phyloP scores from a whole-genome alignment of 768 basidiomycete species.

The Coprinopsis marcescibilis region DNA sequence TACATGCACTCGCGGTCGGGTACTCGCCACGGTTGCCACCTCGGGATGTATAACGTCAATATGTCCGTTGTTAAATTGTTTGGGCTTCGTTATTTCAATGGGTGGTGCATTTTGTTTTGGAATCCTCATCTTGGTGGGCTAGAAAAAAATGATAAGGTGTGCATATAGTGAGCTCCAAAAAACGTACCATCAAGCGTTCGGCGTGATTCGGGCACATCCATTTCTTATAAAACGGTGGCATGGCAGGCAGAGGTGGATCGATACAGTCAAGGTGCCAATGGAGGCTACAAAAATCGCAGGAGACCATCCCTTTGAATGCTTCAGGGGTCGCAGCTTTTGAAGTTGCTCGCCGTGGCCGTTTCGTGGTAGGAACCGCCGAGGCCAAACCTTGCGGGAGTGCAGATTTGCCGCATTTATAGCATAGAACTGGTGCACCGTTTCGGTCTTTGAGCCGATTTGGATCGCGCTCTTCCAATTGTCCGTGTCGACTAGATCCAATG shows the following conservation, averaged over 20 bases:
- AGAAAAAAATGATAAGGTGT: constrained; percentile 18
- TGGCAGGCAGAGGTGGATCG: constrained; percentile 78
- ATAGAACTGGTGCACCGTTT: constrained; percentile 78
- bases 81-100: constrained; percentile 70
- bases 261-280: constrained; percentile 98
- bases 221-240: constrained; percentile 85
- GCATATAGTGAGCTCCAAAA: not conserved
- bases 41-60: constrained; percentile 80
- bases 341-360: constrained; percentile 48
- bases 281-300: constrained; percentile 91
- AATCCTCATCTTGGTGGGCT: constrained; percentile 78
- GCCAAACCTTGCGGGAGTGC: constrained; percentile 55
- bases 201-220: constrained; percentile 99
- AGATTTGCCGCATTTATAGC: constrained; percentile 84
- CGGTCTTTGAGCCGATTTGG: constrained; percentile 81
- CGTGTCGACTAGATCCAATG: constrained; percentile 55
- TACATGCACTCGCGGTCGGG: constrained; percentile 42
- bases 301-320: constrained; percentile 71
- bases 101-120: constrained; percentile 63
- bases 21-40: constrained; percentile 32
- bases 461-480: constrained; percentile 89
- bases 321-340: constrained; percentile 41
- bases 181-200: constrained; percentile 77
- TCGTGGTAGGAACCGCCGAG: constrained; percentile 47
- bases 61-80: constrained; percentile 85